Evolutionary conservation across 331 rosid species (phyloP), one percentile per base, ranked within the genome.

Genomic region (Telfairia occidentalis): DNA sequence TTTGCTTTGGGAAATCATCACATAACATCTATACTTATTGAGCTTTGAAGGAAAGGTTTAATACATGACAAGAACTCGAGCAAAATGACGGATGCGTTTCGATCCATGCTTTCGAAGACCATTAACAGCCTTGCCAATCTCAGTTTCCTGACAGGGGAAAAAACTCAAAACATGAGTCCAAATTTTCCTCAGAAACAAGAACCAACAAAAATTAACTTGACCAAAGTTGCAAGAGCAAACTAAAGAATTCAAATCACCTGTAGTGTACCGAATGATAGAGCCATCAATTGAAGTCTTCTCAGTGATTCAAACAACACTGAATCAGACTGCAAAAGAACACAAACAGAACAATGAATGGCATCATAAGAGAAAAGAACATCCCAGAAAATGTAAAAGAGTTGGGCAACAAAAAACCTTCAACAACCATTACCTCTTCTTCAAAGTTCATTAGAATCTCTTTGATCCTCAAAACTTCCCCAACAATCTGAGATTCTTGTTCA

Each of bases 101-200:
- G 96, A 86, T 81, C 86, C 86, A 69, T 87, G 93, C 86, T 88
- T 95, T 46, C 96, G 71, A 11, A 95, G 84, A 46, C 86, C 81
- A 73, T 84, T 88, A 28, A 95, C 99, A 38, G 88, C 88, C 86
- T 85, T 91, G 81, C 99, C 99, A 80, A 95, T 95, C 83, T 90
- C 92, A 78, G 99, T 95, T 40, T 86, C 88, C 98, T 92, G 93
- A 66, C 34, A 81, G 80, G 71, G 11, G 38, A 77, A 32, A 76
- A 19, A 1, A 43, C 24, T 46, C 30, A 15, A 10, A 0, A 28
- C 26, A 16, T 18, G 0, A 40, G 42, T 43, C 75, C 57, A 45
- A 49, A 26, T 28, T 46, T 29, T 79, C 32, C 60, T 64, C 80
- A 66, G 70, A 75, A 54, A 46, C 24, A 54, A 66, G 75, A 75